Evolutionary conservation across 2,329 filamentous ascomycete species (phyloP).

Genomic region (Colletotrichum destructivum): DNA sequence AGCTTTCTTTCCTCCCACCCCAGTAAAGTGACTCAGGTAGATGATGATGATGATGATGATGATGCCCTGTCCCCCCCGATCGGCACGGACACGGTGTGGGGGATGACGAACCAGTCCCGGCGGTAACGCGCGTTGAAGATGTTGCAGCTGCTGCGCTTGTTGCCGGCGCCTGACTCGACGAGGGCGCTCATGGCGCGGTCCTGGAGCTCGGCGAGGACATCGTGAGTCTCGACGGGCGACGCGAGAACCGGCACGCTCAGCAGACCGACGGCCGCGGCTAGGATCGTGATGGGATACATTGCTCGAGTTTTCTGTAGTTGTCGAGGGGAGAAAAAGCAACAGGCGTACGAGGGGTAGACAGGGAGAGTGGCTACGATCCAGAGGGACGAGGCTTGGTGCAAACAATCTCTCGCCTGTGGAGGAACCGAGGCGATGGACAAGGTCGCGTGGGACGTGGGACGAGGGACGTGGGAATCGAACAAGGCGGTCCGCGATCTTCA

Average conservation of each 20-base stretch:
- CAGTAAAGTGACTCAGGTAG: background rate
- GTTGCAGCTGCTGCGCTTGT: slow-evolving; percentile 33
- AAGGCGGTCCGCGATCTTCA: slow-evolving; percentile 4
- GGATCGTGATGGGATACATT: slow-evolving; percentile 23
- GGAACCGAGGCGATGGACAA: background rate
- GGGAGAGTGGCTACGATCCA: background rate
- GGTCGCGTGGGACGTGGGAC: background rate
- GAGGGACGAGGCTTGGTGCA: background rate
- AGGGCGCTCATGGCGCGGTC: slow-evolving; percentile 21
- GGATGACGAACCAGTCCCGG: slow-evolving; percentile 34
- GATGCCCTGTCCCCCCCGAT: background rate
- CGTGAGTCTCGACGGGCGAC: slow-evolving; percentile 9
- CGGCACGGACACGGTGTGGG: background rate
- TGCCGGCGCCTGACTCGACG: background rate
- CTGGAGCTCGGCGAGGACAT: slow-evolving; percentile 28
- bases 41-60: too few species aligned
- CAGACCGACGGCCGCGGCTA: slow-evolving; percentile 27
- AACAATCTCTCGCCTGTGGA: background rate
- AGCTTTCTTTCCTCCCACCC: background rate
- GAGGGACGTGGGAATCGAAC: background rate
- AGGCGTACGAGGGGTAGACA: background rate
- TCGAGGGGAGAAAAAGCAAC: background rate
- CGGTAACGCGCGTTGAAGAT: slow-evolving; percentile 39
- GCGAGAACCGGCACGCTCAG: slow-evolving; percentile 13
- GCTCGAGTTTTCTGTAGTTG: background rate